phyloP scores from a whole-genome alignment of 805 yeast genomes.

The Candida methanosorbosa region DNA sequence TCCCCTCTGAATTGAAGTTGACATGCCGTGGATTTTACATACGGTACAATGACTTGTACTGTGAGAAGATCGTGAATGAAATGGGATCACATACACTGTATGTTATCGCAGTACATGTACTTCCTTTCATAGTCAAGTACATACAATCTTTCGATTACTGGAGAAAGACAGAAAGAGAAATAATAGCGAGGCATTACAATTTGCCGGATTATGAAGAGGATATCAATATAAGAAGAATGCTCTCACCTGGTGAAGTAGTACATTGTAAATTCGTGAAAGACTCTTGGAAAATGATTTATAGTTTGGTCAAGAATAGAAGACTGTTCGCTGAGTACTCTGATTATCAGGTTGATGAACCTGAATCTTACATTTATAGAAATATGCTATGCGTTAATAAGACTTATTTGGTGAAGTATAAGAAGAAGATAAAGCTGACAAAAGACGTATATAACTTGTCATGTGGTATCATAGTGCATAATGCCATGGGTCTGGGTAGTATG shows the following conservation, averaged over 20 bases:
- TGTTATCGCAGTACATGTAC: conserved; percentile 14
- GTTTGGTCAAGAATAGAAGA: conserved; percentile 41
- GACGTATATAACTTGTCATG: conserved; percentile 43
- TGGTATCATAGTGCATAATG: conserved; percentile 44
- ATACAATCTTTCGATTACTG: conserved; percentile 27
- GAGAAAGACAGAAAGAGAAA: conserved; percentile 17
- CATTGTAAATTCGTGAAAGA: conserved; percentile 32
- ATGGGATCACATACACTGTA: conserved; percentile 17
- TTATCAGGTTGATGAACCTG: conserved; percentile 37
- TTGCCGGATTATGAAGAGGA: conserved; percentile 13
- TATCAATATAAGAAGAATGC: conserved; percentile 5
- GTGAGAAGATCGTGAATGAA: conserved; percentile 25
- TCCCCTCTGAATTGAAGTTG: conserved; percentile 20
- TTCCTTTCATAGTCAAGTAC: conserved; percentile 19
- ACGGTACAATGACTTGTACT: conserved; percentile 41
- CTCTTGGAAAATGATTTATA: conserved; percentile 47
- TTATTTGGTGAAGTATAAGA: conserved; percentile 37
- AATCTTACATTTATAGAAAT: conserved; percentile 32
- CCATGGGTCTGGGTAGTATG: conserved; percentile 51
- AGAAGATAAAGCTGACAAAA: conserved; percentile 36
- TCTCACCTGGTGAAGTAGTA: conserved; percentile 12
- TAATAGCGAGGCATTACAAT: conserved; percentile 14
- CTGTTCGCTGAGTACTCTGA: conserved; percentile 38
- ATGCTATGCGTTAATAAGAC: conserved; percentile 41
- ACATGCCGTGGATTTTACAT: conserved; percentile 30